Percentiles rank a stretch among this genome's conserved stretches.
Evolutionary conservation across 2,329 filamentous ascomycete species (phyloP).

Genomic region (Monosporascus sp.): DNA sequence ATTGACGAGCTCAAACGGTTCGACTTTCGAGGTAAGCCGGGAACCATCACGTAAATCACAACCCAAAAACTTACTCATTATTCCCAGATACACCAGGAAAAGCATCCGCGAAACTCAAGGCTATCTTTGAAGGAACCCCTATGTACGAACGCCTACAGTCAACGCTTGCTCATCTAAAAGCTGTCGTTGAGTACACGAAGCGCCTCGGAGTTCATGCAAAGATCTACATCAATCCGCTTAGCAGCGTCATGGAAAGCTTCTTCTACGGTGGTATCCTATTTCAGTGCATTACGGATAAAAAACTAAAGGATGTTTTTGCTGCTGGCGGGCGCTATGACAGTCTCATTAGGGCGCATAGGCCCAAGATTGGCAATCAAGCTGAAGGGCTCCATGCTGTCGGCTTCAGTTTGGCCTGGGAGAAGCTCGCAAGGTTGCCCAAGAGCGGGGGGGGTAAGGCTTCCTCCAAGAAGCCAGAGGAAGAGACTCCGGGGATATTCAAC

Average conservation of each 20-base stretch:
- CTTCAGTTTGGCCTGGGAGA: constrained; percentile 86
- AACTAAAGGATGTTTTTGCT: constrained; percentile 79
- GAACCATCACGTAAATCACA: neutral
- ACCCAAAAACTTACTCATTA: constrained; percentile 7
- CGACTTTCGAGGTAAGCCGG: constrained; percentile 68
- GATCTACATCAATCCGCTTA: constrained; percentile 78
- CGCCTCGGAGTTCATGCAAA: constrained; percentile 70
- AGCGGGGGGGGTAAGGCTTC: constrained; percentile 46
- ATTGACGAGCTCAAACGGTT: constrained; percentile 87
- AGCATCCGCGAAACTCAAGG: constrained; percentile 53
- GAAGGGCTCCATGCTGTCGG: constrained; percentile 79
- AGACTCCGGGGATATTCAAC: constrained; percentile 53
- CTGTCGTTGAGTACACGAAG: constrained; percentile 71
- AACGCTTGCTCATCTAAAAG: constrained; percentile 73
- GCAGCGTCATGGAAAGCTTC: constrained; percentile 86
- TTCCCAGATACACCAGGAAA: constrained; percentile 47
- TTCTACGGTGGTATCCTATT: constrained; percentile 84
- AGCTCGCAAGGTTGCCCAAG: constrained; percentile 62
- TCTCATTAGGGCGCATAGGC: constrained; percentile 77
- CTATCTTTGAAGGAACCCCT: constrained; percentile 56
- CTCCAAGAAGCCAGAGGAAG: constrained; percentile 65
- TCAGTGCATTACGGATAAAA: constrained; percentile 82
- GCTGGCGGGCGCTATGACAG: constrained; percentile 91
- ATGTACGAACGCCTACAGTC: constrained; percentile 69
- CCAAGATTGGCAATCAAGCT: constrained; percentile 56